These are phyloP conservation scores for Dendryphion nanum DNA, from an alignment of 2,329 filamentous ascomycete species.

Conservation along the genomic window DNA sequence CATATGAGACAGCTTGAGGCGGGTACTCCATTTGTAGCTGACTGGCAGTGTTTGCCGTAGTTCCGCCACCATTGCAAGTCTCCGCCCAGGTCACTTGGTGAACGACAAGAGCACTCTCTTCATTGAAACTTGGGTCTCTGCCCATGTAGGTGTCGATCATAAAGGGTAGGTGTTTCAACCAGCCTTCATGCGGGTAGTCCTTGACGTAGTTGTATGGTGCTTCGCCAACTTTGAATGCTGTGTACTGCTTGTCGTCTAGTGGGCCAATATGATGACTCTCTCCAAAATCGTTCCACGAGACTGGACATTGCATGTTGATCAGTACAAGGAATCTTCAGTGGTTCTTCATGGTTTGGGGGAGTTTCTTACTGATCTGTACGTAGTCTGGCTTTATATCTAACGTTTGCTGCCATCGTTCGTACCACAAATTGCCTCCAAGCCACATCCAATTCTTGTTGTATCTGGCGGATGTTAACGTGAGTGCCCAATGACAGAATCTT, in stretches of 20 bases:
- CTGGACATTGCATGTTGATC: too few relatives aligned
- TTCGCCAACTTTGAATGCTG: slow-evolving; percentile 49
- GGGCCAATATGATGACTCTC: slow-evolving; percentile 57
- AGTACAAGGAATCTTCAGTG: too few relatives aligned
- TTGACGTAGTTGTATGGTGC: slow-evolving; percentile 49
- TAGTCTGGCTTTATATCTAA: too few relatives aligned
- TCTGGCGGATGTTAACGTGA: too few relatives aligned
- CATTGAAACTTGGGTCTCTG: slow-evolving; percentile 15
- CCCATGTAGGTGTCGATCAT: slow-evolving; percentile 43
- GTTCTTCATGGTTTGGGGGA: too few relatives aligned
- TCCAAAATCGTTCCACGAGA: slow-evolving; percentile 47
- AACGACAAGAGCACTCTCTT: slow-evolving; percentile 43
- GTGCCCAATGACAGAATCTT: too few relatives aligned
- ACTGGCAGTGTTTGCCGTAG: slow-evolving; percentile 25
- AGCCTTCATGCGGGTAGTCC: slow-evolving; percentile 52
- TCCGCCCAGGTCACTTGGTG: slow-evolving; percentile 42
- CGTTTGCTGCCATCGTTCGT: too few relatives aligned
- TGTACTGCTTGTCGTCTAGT: slow-evolving; percentile 46
- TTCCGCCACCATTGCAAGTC: slow-evolving; percentile 41
- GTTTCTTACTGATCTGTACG: too few relatives aligned
- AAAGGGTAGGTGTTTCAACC: slow-evolving; percentile 50
- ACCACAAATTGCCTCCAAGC: too few relatives aligned
- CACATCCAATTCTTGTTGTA: too few relatives aligned
- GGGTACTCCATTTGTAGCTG: slow-evolving; percentile 13
- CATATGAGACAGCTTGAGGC: slow-evolving; percentile 37